Percentiles rank a stretch among this genome's conserved stretches.
phyloP scores from a whole-genome alignment of 805 yeast genomes.

The Limtongozyma cylindracea region DNA sequence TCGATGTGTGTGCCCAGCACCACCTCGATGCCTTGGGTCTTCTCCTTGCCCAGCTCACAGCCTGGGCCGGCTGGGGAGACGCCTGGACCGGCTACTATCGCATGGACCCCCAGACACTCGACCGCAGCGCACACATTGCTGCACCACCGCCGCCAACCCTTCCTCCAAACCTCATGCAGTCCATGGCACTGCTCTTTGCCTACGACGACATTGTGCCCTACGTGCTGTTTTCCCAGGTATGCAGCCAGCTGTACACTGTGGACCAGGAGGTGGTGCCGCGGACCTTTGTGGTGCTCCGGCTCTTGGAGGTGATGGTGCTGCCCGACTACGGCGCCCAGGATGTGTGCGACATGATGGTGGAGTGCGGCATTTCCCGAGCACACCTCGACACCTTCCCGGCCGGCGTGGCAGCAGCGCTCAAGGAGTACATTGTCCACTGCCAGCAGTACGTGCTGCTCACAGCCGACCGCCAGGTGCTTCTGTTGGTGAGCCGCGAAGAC shows the following conservation, averaged over 20 bases:
- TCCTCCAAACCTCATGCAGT: constrained; percentile 25
- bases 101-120: constrained; percentile 9
- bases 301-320: constrained; percentile 31
- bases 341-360: constrained; percentile 35
- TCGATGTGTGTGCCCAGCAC: constrained; percentile 20
- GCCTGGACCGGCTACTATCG: constrained; percentile 35
- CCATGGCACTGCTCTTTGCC: no score
- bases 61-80: constrained; percentile 56
- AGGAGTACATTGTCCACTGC: no score
- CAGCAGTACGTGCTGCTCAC: no score
- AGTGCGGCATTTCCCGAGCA: constrained; percentile 36
- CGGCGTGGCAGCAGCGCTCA: no score
- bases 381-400: constrained; percentile 18
- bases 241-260: constrained; percentile 31
- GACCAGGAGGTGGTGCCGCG: constrained; percentile 43
- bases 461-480: no score
- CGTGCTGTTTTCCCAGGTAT: constrained; percentile 38
- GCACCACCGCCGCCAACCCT: constrained; percentile 35
- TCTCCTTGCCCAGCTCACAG: constrained; percentile 32
- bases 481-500: constrained; percentile 3
- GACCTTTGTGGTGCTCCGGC: constrained; percentile 26
- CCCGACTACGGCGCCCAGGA: constrained; percentile 22
- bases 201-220: constrained; percentile 23
- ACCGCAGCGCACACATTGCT: constrained; percentile 17
- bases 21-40: constrained; percentile 17